A percentile compares a stretch with the other conserved stretches of the same genome.
Conservation (phyloP, 306 rosid species). For the Quillaja saponaria region DNA sequence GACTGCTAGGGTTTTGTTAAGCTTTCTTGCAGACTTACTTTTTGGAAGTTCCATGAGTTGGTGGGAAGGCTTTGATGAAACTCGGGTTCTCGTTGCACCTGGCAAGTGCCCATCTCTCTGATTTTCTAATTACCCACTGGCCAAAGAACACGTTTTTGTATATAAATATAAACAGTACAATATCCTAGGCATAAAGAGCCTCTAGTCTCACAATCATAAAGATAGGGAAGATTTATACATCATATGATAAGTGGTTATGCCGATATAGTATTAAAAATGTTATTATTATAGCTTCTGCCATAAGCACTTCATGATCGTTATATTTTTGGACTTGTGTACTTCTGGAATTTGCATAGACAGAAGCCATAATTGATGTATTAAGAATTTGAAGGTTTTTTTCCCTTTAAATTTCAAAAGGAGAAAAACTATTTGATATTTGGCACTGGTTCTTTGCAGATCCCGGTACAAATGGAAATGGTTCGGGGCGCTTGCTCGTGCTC, state of each 20-base stretch:
- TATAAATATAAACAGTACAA: too few relatives aligned
- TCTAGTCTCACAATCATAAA: too few relatives aligned
- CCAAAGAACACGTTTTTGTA: too few relatives aligned
- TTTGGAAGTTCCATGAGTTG: slow-evolving; percentile 49
- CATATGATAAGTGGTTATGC: too few relatives aligned
- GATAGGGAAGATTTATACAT: too few relatives aligned
- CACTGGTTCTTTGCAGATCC: slow-evolving; percentile 44
- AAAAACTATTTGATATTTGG: too few relatives aligned
- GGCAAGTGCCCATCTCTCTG: slow-evolving; percentile 38
- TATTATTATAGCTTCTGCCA: neutral
- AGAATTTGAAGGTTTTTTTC: too few relatives aligned
- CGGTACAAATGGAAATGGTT: slow-evolving; percentile 47
- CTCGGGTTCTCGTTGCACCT: slow-evolving; percentile 70
- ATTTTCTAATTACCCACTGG: too few relatives aligned
- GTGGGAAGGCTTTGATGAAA: slow-evolving; percentile 64
- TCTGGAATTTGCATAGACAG: neutral
- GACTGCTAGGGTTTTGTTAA: slow-evolving; percentile 31
- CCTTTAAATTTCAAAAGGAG: too few relatives aligned
- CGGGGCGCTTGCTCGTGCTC: slow-evolving; percentile 53
- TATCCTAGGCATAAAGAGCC: too few relatives aligned
- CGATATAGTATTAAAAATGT: too few relatives aligned
- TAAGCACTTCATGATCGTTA: neutral
- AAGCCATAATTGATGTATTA: neutral
- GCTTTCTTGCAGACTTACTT: neutral
- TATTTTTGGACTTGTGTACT: neutral